Evolutionary conservation across 768 basidiomycete genomes (phyloP), one percentile per base, ranked within the genome.

Genomic region (Dentipellis sp.): DNA sequence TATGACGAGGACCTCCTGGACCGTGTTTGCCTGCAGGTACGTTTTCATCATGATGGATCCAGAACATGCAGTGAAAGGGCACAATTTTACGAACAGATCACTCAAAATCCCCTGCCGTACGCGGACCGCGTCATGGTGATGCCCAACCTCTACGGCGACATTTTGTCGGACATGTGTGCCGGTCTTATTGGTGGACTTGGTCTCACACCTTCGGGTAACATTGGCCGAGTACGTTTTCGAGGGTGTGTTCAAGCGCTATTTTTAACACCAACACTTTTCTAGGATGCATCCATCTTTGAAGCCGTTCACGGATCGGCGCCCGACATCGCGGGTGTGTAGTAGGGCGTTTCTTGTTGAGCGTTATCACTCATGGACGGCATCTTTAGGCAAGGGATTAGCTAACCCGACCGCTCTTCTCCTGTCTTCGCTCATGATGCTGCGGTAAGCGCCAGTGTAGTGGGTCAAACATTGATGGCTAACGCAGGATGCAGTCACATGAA

Each of bases 231-330:
- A 74, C 61, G 85, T 17, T 10, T 22, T 7, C 38, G 21, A 54
- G 58, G 38, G 50, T 35, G 35, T 23, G 14, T 22, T 42, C 21
- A 52, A 55, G n/a, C 34, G 21, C 38, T 19, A 16, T 21, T 61
- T 38, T 22, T 58, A 55, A 55, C 59, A 46, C 59, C 65, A n/a
- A 29, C 6, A 3, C 29, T 29, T 60, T 52, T 60, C 36, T 61
- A 93, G 88, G 94, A 97, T 71, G 97, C 97, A 37, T 97, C 94
- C 55, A 99, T 99, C 71, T 99, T 98, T 64, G 97, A 99, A 75
- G 97, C 97, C 59, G 97, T 99, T 10, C 97, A 99, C 73, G 97
- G 97, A 56, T 97, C 94, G 17, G 97, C 97, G 7, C 95, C 97
- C n/a, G 97, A 98, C 71, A 99, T 98, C 68, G 95, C 91, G 62